Percentiles rank a stretch among this genome's conserved stretches.
Evolutionary conservation across 2,329 filamentous ascomycete genomes (phyloP).

Genomic region (Clonostachys sp.): DNA sequence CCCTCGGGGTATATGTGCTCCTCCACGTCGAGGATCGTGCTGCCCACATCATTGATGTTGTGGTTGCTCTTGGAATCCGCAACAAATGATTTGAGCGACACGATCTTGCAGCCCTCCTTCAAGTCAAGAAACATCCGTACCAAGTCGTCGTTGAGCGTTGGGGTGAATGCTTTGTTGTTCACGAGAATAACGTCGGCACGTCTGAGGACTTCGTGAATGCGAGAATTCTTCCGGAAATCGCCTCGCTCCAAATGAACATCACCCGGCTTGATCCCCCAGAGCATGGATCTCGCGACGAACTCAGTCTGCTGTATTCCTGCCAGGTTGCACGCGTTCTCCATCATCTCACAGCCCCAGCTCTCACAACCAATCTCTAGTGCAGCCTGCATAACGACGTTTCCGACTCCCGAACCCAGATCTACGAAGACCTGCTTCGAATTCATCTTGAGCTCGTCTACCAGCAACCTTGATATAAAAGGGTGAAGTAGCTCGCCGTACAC

Average conservation of each 20-base stretch:
- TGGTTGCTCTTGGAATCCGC: conserved; percentile 71
- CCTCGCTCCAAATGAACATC: conserved; percentile 75
- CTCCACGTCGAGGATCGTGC: conserved; percentile 76
- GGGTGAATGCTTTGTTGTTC: conserved; percentile 96
- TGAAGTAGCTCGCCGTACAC: conserved; percentile 92
- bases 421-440: conserved; percentile 85
- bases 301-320: conserved; percentile 78
- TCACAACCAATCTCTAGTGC: conserved; percentile 91
- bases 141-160: conserved; percentile 78
- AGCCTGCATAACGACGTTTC: conserved; percentile 91
- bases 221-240: conserved; percentile 73
- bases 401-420: conserved; percentile 91
- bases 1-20: conserved; percentile 55
- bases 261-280: conserved; percentile 85
- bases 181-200: conserved; percentile 93
- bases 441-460: conserved; percentile 70
- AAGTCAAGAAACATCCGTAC: conserved; percentile 89
- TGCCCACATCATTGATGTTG: conserved; percentile 74
- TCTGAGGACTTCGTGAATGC: conserved; percentile 69
- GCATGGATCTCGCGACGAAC: conserved; percentile 76
- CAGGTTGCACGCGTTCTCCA: conserved; percentile 82
- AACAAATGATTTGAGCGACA: conserved; percentile 90
- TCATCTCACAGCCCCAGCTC: conserved; percentile 95
- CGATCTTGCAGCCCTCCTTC: conserved; percentile 83
- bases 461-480: conserved; percentile 77